Conservation (phyloP, 2,329 filamentous ascomycete species). For the Ophiostoma himal-ulmi region DNA sequence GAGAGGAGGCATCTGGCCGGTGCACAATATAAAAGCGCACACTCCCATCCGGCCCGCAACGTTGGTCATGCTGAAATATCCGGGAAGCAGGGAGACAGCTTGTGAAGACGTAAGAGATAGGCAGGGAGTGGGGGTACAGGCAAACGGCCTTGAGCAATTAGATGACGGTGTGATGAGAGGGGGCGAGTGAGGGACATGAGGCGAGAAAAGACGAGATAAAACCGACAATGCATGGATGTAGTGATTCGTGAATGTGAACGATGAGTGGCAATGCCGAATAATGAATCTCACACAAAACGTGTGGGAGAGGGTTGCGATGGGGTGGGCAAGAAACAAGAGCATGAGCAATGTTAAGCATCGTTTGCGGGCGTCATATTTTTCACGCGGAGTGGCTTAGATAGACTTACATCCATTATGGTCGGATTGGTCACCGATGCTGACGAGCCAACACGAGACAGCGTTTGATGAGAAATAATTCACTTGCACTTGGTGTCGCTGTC, state of each 20-base stretch:
- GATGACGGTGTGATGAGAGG: constrained; percentile 19
- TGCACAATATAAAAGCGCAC: neutral
- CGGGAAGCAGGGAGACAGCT: neutral
- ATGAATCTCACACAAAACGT: neutral
- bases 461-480: neutral
- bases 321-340: neutral
- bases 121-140: neutral
- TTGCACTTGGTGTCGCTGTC: neutral
- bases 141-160: neutral
- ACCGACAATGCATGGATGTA: neutral
- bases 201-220: neutral
- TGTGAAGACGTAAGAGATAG: neutral
- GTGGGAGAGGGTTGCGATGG: neutral
- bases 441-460: neutral
- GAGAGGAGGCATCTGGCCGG: neutral
- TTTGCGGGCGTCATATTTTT: neutral
- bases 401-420: neutral
- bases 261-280: neutral
- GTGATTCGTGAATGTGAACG: neutral
- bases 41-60: constrained; percentile 15
- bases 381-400: neutral
- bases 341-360: neutral
- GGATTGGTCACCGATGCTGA: neutral
- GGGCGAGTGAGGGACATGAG: neutral
- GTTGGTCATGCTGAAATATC: constrained; percentile 1